Evolutionary conservation across 2,329 filamentous ascomycete species (phyloP).

Genomic region (Talaromyces amestolkiae): DNA sequence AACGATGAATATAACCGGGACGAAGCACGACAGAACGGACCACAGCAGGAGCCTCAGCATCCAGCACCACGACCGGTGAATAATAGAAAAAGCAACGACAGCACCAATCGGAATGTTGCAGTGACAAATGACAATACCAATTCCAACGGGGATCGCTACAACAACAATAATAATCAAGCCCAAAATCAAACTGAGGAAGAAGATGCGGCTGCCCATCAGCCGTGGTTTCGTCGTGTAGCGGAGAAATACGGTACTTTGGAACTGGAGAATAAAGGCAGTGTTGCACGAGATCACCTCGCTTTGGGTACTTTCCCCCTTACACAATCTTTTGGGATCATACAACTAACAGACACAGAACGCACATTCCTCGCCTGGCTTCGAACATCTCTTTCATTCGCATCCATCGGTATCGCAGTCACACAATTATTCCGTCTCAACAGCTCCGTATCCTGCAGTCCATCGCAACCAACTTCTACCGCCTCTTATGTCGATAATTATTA

Average conservation of each 20-base stretch:
- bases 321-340: background rate
- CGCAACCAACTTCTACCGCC: background rate
- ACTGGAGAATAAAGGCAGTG: conserved; percentile 65
- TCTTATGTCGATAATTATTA: background rate
- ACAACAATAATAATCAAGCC: conserved; percentile 4
- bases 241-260: conserved; percentile 63
- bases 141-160: background rate
- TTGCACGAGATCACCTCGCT: conserved; percentile 64
- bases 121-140: background rate
- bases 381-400: conserved; percentile 64
- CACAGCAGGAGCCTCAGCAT: background rate
- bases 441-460: conserved; percentile 25
- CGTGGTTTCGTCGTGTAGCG: conserved; percentile 50
- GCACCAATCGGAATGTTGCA: background rate
- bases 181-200: conserved; percentile 9
- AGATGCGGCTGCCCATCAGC: conserved; percentile 1
- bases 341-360: conserved; percentile 48
- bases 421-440: conserved; percentile 66
- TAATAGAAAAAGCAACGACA: background rate
- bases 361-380: conserved; percentile 69
- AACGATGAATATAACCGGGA: conserved; percentile 13
- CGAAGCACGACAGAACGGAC: conserved; percentile 6
- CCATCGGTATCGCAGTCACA: conserved; percentile 64
- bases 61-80: background rate
- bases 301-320: conserved; percentile 47